These are phyloP conservation scores for Cyclaneusma minus DNA, from an alignment of 2,329 filamentous ascomycete genomes.

Conservation along the genomic window DNA sequence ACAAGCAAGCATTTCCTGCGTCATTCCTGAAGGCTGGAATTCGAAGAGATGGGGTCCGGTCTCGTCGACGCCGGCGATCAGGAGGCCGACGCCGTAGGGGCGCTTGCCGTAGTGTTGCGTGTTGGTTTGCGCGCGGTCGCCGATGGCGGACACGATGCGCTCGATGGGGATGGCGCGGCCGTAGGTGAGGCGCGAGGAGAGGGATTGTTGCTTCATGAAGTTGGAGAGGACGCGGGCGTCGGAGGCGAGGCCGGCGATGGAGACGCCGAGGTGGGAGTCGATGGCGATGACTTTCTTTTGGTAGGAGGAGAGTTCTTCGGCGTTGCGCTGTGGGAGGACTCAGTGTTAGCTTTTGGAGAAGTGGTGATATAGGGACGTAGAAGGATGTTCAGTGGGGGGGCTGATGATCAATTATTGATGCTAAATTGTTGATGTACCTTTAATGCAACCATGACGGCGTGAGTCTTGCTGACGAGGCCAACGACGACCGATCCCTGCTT, in stretches of 20 bases:
- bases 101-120: slow-evolving; percentile 95
- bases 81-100: slow-evolving; percentile 85
- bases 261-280: slow-evolving; percentile 89
- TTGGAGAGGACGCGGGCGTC: slow-evolving; percentile 98
- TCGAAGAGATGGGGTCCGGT: slow-evolving; percentile 92
- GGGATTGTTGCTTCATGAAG: slow-evolving; percentile 99
- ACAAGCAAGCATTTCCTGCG: slow-evolving; percentile 92
- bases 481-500: slow-evolving; percentile 99
- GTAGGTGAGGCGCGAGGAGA: slow-evolving; percentile 89
- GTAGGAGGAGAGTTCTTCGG: slow-evolving; percentile 98
- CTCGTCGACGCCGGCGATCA: slow-evolving; percentile 89
- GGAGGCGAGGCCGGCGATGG: slow-evolving; percentile 90
- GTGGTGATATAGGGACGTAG: slow-evolving; percentile 5
- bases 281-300: slow-evolving; percentile 98
- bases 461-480: slow-evolving; percentile 93
- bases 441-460: slow-evolving; percentile 86
- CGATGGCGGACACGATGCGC: slow-evolving; percentile 80
- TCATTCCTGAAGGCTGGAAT: slow-evolving; percentile 93
- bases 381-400: neutral
- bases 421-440: slow-evolving; percentile 48
- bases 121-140: slow-evolving; percentile 92
- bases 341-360: too few relatives aligned
- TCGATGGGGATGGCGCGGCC: slow-evolving; percentile 84
- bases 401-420: neutral
- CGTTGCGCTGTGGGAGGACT: slow-evolving; percentile 97